Evolutionary conservation across 495 filamentous ascomycete genomes (phyloP).

Genomic region (Penicillium turbatum): DNA sequence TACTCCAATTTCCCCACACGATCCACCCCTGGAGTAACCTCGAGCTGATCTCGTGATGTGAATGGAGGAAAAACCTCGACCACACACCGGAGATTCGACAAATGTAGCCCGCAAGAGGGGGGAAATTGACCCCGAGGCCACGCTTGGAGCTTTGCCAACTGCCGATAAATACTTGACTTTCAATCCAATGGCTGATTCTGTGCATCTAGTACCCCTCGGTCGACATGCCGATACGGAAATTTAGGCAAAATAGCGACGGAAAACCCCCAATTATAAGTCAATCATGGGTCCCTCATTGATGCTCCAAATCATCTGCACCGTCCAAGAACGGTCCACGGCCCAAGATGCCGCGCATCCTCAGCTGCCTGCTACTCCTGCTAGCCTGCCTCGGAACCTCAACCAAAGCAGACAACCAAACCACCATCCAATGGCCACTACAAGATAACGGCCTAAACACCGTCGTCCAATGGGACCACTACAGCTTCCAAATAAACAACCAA

Average conservation of each 20-base stretch:
- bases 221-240: neutral
- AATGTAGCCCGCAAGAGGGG: slow-evolving; percentile 5
- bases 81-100: slow-evolving; percentile 3
- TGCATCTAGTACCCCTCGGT: slow-evolving; percentile 1
- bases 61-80: slow-evolving; percentile 26
- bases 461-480: slow-evolving; percentile 57
- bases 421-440: slow-evolving; percentile 43
- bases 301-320: neutral
- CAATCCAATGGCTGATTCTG: neutral
- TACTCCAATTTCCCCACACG: neutral
- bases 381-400: slow-evolving; percentile 18
- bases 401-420: slow-evolving; percentile 18
- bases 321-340: neutral
- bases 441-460: slow-evolving; percentile 48
- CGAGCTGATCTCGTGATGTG: neutral
- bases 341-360: slow-evolving; percentile 10
- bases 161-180: neutral
- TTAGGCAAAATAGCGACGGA: neutral
- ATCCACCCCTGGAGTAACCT: neutral
- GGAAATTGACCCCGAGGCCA: slow-evolving; percentile 2
- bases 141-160: slow-evolving; percentile 5
- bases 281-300: neutral
- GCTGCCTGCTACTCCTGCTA: slow-evolving; percentile 11
- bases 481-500: slow-evolving; percentile 51
- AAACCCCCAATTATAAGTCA: neutral